Evolutionary conservation across 2,329 filamentous ascomycete species (phyloP).

Genomic region (Alternaria hordeiaustralica): DNA sequence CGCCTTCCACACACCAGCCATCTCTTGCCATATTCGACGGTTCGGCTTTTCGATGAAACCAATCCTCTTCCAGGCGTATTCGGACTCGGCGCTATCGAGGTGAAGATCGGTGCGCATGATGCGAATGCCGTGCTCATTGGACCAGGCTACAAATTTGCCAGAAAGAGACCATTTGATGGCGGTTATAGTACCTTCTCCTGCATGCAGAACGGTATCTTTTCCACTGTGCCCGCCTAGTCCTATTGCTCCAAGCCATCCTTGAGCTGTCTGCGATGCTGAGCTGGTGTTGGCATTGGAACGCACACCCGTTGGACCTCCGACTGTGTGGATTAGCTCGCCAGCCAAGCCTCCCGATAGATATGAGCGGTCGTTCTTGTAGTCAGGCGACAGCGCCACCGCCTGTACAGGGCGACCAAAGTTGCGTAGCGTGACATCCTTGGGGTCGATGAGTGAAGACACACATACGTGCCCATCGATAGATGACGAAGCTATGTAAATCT

Average conservation of each 20-base stretch:
- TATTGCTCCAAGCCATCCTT: constrained; percentile 89
- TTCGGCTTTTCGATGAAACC: constrained; percentile 90
- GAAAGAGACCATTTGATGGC: constrained; percentile 94
- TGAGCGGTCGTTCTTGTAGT: constrained; percentile 86
- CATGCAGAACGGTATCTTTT: constrained; percentile 86
- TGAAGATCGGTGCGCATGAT: constrained; percentile 92
- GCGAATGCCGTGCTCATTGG: constrained; percentile 96
- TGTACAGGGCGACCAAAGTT: constrained; percentile 95
- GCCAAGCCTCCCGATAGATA: constrained; percentile 92
- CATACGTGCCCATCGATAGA: constrained; percentile 97
- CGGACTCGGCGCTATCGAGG: constrained; percentile 75
- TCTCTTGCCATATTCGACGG: constrained; percentile 88
- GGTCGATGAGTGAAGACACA: constrained; percentile 82
- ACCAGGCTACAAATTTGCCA: constrained; percentile 91
- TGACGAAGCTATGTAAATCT: constrained; percentile 90
- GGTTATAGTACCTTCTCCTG: constrained; percentile 88
- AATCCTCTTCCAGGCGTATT: constrained; percentile 92
- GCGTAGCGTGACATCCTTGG: constrained; percentile 86
- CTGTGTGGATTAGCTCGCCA: constrained; percentile 84
- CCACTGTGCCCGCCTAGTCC: constrained; percentile 79
- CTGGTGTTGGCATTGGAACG: constrained; percentile 86
- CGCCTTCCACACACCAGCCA: constrained; percentile 95
- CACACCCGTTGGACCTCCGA: constrained; percentile 77
- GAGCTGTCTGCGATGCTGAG: constrained; percentile 81
- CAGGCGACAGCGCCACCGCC: constrained; percentile 89